phyloP scores from a whole-genome alignment of 768 basidiomycete species.

The Termitomyces sp. region DNA sequence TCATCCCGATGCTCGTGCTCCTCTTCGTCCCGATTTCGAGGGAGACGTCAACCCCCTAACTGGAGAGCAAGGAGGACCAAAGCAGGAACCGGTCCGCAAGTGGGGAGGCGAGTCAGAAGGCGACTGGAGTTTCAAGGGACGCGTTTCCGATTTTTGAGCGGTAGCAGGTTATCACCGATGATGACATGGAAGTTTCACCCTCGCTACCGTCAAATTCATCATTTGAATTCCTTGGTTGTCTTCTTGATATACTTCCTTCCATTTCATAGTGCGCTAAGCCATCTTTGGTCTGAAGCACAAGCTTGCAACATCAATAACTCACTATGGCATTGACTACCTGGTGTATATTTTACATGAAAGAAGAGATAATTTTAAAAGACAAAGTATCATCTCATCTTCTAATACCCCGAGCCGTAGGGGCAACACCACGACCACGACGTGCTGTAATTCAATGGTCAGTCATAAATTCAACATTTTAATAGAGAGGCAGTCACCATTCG shows the following conservation, averaged over 20 bases:
- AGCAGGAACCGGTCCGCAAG: slow-evolving; percentile 69
- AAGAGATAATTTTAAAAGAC: neutral
- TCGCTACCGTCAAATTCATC: neutral
- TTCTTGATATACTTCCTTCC: neutral
- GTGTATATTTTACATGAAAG: slow-evolving; percentile 11
- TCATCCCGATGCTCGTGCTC: slow-evolving; percentile 66
- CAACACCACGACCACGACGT: slow-evolving; percentile 82
- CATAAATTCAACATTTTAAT: neutral
- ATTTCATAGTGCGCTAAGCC: neutral
- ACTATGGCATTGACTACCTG: slow-evolving; percentile 7
- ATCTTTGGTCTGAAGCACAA: neutral
- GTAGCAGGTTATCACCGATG: neutral
- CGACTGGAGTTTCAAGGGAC: slow-evolving; percentile 90
- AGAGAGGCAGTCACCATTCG: slow-evolving; percentile 54
- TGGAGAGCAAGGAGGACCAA: slow-evolving; percentile 84
- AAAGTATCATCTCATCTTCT: slow-evolving; percentile 49
- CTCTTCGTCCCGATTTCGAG: slow-evolving; percentile 63
- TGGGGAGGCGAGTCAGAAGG: slow-evolving; percentile 52
- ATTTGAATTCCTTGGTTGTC: neutral
- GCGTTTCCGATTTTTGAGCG: slow-evolving; percentile 76
- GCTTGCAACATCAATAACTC: slow-evolving; percentile 6
- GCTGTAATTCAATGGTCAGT: slow-evolving; percentile 36
- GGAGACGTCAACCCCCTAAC: slow-evolving; percentile 79
- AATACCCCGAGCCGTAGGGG: slow-evolving; percentile 69
- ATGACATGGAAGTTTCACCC: neutral